A percentile compares a stretch with the other conserved stretches of the same genome.
These are phyloP conservation scores for Exophiala alcalophila DNA, from an alignment of 2,329 filamentous ascomycete genomes.

Conservation along the genomic window DNA sequence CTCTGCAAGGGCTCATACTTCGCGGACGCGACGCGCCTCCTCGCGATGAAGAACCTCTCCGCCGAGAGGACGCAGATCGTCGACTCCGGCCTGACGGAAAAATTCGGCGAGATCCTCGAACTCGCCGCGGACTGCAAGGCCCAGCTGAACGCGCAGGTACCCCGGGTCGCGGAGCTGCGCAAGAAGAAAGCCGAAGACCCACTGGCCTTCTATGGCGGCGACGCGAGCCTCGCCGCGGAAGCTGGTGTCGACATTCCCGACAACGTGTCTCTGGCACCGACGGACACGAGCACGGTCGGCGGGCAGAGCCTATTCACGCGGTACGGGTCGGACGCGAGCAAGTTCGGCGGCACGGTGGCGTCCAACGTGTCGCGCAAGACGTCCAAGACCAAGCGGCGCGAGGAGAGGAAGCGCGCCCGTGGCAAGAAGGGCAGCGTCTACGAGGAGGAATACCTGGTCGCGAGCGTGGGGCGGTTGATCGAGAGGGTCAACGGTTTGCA, in stretches of 20 bases:
- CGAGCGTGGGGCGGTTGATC: conserved; percentile 76
- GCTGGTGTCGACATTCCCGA: conserved; percentile 73
- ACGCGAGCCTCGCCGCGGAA: conserved; percentile 54
- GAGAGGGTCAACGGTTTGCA: conserved; percentile 73
- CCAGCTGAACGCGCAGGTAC: conserved; percentile 80
- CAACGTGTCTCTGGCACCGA: conserved; percentile 86
- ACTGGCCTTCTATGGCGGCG: conserved; percentile 82
- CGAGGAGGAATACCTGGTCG: conserved; percentile 94
- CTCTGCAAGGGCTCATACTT: conserved; percentile 88
- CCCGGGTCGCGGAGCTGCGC: conserved; percentile 78
- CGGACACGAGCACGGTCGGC: conserved; percentile 70
- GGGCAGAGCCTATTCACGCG: conserved; percentile 87
- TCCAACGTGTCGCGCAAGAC: conserved; percentile 75
- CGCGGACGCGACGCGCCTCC: conserved; percentile 78
- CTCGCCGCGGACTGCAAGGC: conserved; percentile 88
- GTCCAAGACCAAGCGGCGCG: conserved; percentile 79
- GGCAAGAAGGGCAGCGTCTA: conserved; percentile 97
- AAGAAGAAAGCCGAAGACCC: conserved; percentile 79
- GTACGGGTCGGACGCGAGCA: conserved; percentile 61
- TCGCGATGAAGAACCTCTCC: conserved; percentile 58
- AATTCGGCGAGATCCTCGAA: conserved; percentile 78
- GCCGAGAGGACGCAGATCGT: conserved; percentile 66
- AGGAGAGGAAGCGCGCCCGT: conserved; percentile 90
- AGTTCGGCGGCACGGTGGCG: conserved; percentile 53
- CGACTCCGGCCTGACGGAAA: conserved; percentile 75